A percentile compares a stretch with the other conserved stretches of the same genome.
Evolutionary conservation across 805 yeast genomes (phyloP).

Genomic region (Candida maris): DNA sequence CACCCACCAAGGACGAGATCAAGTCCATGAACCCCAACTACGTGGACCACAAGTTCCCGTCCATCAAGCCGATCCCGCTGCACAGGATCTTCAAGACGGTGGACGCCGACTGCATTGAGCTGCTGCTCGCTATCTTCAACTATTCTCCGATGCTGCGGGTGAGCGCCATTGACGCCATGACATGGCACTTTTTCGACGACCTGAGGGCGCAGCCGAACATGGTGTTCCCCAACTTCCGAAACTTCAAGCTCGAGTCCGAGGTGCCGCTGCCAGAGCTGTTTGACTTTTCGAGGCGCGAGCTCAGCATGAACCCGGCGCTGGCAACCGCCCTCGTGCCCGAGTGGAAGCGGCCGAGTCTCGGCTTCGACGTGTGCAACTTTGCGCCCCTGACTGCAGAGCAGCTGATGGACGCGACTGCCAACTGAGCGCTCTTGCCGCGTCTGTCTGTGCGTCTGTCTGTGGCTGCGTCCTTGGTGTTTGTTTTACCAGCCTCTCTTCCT

Average conservation of each 20-base stretch:
- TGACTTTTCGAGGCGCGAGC: slow-evolving; percentile 50
- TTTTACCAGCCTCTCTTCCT: neutral
- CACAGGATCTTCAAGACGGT: slow-evolving; percentile 60
- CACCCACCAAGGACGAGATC: slow-evolving; percentile 90
- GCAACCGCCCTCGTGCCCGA: slow-evolving; percentile 41
- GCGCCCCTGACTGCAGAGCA: slow-evolving; percentile 38
- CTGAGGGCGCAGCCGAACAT: slow-evolving; percentile 33
- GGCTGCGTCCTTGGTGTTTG: neutral
- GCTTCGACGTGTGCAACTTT: slow-evolving; percentile 33
- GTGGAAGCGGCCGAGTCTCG: slow-evolving; percentile 28
- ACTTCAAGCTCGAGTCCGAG: slow-evolving; percentile 38
- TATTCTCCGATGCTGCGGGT: slow-evolving; percentile 68
- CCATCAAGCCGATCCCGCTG: slow-evolving; percentile 72
- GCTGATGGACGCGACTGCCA: slow-evolving; percentile 27
- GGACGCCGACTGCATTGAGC: slow-evolving; percentile 49
- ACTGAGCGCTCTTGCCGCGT: slow-evolving; percentile 6
- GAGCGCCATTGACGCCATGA: slow-evolving; percentile 51
- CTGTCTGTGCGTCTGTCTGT: too few species aligned
- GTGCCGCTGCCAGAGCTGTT: slow-evolving; percentile 43
- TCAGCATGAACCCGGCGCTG: slow-evolving; percentile 41
- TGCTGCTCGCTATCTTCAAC: slow-evolving; percentile 54
- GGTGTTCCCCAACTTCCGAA: slow-evolving; percentile 34
- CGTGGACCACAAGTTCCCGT: slow-evolving; percentile 95
- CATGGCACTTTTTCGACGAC: slow-evolving; percentile 53
- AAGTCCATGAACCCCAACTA: slow-evolving; percentile 94